Evolutionary conservation across 2,329 filamentous ascomycete genomes (phyloP).

Genomic region (Trichoderma gracile): DNA sequence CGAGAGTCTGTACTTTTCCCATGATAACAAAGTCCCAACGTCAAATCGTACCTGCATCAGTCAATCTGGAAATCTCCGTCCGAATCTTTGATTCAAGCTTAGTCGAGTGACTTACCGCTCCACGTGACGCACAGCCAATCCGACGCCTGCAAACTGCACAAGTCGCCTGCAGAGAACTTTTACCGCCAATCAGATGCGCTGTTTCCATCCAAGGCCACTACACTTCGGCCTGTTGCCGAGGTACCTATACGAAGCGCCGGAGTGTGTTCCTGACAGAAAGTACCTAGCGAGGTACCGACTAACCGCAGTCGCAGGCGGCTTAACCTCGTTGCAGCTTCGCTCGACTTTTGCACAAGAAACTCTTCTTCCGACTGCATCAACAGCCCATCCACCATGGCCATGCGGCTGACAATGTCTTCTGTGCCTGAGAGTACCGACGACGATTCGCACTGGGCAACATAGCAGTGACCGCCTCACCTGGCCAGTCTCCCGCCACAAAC

Average conservation of each 20-base stretch:
- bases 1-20: no score
- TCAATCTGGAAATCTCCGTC: no score
- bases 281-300: slow-evolving; percentile 10
- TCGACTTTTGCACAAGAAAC: slow-evolving; percentile 6
- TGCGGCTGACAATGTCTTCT: slow-evolving; percentile 18
- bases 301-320: background rate
- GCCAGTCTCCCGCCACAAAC: background rate
- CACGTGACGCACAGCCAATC: slow-evolving; percentile 13
- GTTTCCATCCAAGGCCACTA: background rate
- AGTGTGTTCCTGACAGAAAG: background rate
- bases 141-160: background rate
- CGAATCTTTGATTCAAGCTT: background rate
- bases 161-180: slow-evolving; percentile 24
- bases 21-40: no score
- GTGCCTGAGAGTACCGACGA: background rate
- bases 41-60: no score
- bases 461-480: background rate
- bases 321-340: slow-evolving; percentile 1
- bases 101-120: background rate
- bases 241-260: background rate
- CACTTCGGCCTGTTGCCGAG: background rate
- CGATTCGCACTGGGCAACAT: slow-evolving; percentile 16
- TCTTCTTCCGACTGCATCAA: slow-evolving; percentile 15
- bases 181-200: slow-evolving; percentile 2
- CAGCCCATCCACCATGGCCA: slow-evolving; percentile 19